These are phyloP conservation scores for Pichia scutulata DNA, from an alignment of 805 yeast genomes.

Conservation along the genomic window DNA sequence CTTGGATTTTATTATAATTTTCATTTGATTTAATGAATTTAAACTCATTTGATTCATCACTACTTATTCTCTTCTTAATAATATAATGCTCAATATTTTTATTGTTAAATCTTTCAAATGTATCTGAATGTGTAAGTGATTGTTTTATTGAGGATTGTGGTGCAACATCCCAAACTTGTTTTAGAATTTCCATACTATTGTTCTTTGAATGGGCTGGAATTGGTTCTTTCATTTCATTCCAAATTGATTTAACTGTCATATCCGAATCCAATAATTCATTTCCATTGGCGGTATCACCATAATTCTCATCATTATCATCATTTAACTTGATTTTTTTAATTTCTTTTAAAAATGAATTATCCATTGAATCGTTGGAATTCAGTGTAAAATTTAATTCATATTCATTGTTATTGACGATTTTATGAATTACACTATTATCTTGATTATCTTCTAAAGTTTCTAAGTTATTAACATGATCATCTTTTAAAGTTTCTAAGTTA, in stretches of 20 bases:
- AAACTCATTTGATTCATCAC: conserved; percentile 21
- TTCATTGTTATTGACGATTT: background rate
- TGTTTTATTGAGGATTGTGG: background rate
- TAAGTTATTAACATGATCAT: background rate
- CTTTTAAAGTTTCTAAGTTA: too few species aligned
- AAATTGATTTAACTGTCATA: background rate
- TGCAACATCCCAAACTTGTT: conserved; percentile 21
- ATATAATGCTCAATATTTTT: conserved; percentile 25
- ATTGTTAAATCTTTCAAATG: conserved; percentile 8
- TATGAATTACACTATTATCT: background rate
- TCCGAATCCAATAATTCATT: background rate
- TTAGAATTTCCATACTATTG: conserved; percentile 15
- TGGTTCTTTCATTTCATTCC: background rate
- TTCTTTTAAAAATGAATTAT: conserved; percentile 37
- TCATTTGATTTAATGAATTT: background rate
- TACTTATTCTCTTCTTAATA: conserved; percentile 25
- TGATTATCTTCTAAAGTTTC: background rate
- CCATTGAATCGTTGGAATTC: conserved; percentile 10
- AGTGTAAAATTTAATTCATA: background rate
- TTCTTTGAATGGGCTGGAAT: background rate
- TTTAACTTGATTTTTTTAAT: conserved; percentile 29
- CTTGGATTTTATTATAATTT: background rate
- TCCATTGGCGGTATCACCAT: background rate
- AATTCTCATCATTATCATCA: conserved; percentile 3
- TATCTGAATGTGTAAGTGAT: conserved; percentile 4